Percentiles rank a stretch among this genome's conserved stretches.
phyloP scores from a whole-genome alignment of 768 basidiomycete genomes.

The Russula lepida region DNA sequence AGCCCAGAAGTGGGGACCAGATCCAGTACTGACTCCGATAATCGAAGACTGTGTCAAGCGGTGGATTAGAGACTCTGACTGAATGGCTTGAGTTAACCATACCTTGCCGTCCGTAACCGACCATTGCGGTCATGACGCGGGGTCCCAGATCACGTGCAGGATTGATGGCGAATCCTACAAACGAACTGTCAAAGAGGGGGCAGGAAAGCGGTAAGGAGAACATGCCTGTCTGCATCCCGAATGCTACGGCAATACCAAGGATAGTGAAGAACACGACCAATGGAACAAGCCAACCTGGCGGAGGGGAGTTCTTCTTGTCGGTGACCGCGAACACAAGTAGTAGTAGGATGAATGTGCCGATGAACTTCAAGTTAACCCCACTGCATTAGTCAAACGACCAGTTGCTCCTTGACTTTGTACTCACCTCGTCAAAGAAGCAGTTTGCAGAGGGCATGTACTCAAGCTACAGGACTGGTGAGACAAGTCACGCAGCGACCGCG shows the following conservation, averaged over 20 bases:
- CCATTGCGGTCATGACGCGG: conserved; percentile 60
- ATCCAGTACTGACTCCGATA: conserved; percentile 59
- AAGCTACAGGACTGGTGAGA: conserved; percentile 24
- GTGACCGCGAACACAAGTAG: conserved; percentile 45
- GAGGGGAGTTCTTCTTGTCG: conserved; percentile 44
- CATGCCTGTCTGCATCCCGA: conserved; percentile 51
- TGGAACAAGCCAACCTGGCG: conserved; percentile 44
- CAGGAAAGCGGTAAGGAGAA: not conserved
- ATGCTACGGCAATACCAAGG: conserved; percentile 47
- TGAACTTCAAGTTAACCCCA: conserved; percentile 37
- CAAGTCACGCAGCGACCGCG: not conserved
- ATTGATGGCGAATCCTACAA: conserved; percentile 50
- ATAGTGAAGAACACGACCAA: conserved; percentile 47
- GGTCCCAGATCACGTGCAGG: conserved; percentile 70
- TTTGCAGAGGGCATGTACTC: conserved; percentile 37
- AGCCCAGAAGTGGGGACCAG: conserved; percentile 56
- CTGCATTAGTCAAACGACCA: not conserved
- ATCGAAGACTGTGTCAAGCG: conserved; percentile 30
- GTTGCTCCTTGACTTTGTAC: not conserved
- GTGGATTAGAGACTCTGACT: not conserved
- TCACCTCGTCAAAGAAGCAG: conserved; percentile 40
- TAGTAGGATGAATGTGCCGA: conserved; percentile 47
- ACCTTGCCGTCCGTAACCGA: conserved; percentile 54
- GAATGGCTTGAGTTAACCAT: not conserved
- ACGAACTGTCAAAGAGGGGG: not conserved